These are phyloP conservation scores for Senna siamea DNA, from an alignment of 306 rosid species.

Conservation along the genomic window DNA sequence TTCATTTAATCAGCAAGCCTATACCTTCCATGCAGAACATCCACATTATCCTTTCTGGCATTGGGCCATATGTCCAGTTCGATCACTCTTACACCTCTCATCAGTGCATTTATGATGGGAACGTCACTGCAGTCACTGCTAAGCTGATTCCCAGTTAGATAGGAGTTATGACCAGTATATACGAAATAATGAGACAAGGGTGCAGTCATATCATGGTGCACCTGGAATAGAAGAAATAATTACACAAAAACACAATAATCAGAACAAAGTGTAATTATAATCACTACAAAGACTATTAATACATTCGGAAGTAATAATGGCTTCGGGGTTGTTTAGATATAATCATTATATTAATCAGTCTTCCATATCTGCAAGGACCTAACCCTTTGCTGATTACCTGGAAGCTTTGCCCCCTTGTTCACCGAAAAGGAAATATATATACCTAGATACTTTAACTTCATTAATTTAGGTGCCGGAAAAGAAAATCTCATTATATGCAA, in stretches of 20 bases:
- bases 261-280: slow-evolving; percentile 24
- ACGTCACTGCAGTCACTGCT: slow-evolving; percentile 96
- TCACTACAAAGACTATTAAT: neutral
- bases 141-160: slow-evolving; percentile 95
- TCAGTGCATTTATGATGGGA: slow-evolving; percentile 74
- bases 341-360: slow-evolving; percentile 3
- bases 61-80: slow-evolving; percentile 98
- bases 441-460: neutral
- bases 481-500: too few relatives aligned
- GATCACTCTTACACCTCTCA: slow-evolving; percentile 89
- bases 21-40: slow-evolving; percentile 97
- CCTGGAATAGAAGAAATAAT: slow-evolving; percentile 55
- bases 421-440: too few relatives aligned
- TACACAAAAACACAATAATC: slow-evolving; percentile 34
- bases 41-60: slow-evolving; percentile 71
- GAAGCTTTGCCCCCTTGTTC: neutral
- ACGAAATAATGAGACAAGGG: slow-evolving; percentile 93
- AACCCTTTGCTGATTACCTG: neutral
- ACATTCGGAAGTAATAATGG: neutral
- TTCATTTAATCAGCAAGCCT: neutral
- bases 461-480: neutral
- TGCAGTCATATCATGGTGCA: slow-evolving; percentile 83
- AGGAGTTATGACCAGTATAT: slow-evolving; percentile 95
- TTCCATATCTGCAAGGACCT: slow-evolving; percentile 11
- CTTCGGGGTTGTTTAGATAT: neutral